These are phyloP conservation scores for Buddleja alternifolia DNA, from an alignment of 257 asterid genomes.

Conservation along the genomic window DNA sequence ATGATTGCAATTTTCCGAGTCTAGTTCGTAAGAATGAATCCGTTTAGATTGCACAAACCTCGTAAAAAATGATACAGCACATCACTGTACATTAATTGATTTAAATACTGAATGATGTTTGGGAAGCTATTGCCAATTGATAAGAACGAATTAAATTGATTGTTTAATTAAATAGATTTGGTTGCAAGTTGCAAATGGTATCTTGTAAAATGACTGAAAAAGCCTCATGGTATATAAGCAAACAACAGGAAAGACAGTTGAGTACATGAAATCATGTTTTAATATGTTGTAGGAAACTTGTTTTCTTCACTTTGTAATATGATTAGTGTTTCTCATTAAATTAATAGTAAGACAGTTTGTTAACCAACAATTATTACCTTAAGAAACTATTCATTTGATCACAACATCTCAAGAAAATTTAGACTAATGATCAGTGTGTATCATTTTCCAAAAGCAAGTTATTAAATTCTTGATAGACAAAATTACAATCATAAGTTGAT, in stretches of 20 bases:
- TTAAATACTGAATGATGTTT: slow-evolving; percentile 23
- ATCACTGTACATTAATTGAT: slow-evolving; percentile 19
- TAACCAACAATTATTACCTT: neutral
- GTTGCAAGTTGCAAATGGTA: neutral
- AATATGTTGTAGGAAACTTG: neutral
- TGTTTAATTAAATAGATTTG: slow-evolving; percentile 1
- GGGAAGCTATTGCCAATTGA: slow-evolving; percentile 22
- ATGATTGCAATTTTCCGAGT: no score
- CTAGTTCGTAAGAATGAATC: no score
- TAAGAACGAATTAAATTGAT: slow-evolving; percentile 24
- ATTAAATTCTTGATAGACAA: neutral
- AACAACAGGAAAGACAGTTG: slow-evolving; percentile 6
- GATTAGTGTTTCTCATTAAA: neutral
- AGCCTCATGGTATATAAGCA: neutral
- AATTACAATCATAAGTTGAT: neutral
- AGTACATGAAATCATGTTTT: neutral
- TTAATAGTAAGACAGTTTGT: neutral
- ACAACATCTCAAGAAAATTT: neutral
- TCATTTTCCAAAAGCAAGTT: neutral
- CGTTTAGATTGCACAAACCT: no score
- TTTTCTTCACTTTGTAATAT: neutral
- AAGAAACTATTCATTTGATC: slow-evolving; percentile 12
- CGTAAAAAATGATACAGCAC: slow-evolving; percentile 32
- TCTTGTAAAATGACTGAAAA: slow-evolving; percentile 15
- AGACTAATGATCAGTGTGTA: neutral